These are phyloP conservation scores for Phyllosticta ampelicida DNA, from an alignment of 2,329 filamentous ascomycete species.

Conservation along the genomic window DNA sequence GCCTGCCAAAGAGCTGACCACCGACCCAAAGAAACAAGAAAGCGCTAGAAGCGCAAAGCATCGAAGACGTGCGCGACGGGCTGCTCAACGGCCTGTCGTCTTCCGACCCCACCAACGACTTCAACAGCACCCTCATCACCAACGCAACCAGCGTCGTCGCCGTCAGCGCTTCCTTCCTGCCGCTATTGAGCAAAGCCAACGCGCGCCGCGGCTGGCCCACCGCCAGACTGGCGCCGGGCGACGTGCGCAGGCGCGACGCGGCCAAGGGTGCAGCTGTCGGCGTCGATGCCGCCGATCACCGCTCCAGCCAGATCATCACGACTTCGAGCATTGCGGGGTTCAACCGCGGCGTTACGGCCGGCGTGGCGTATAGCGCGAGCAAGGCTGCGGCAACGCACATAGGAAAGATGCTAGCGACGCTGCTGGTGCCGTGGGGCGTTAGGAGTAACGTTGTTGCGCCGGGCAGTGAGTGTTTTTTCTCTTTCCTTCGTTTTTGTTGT, in stretches of 20 bases:
- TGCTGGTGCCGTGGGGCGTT: slow-evolving; percentile 35
- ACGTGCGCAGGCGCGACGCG: slow-evolving; percentile 17
- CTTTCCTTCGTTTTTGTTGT: not conserved
- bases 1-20: too few relatives aligned
- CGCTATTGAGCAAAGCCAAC: slow-evolving; percentile 35
- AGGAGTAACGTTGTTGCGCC: slow-evolving; percentile 38
- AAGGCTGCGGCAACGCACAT: slow-evolving; percentile 35
- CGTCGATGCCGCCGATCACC: slow-evolving; percentile 23
- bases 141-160: slow-evolving; percentile 36
- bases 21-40: slow-evolving; percentile 18
- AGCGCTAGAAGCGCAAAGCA: slow-evolving; percentile 32
- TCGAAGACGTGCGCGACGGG: slow-evolving; percentile 33
- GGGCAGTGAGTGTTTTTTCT: slow-evolving; percentile 16
- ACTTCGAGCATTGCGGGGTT: slow-evolving; percentile 32
- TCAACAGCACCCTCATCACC: slow-evolving; percentile 25
- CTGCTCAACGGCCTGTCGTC: slow-evolving; percentile 22
- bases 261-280: slow-evolving; percentile 9
- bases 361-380: slow-evolving; percentile 33
- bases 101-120: slow-evolving; percentile 16
- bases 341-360: slow-evolving; percentile 27
- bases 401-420: slow-evolving; percentile 33
- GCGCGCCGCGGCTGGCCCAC: slow-evolving; percentile 29
- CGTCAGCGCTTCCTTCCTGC: slow-evolving; percentile 35
- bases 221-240: slow-evolving; percentile 20
- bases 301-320: slow-evolving; percentile 37